phyloP scores from a whole-genome alignment of 352 stramenopile genomes.

The Lagenidium giganteum region DNA sequence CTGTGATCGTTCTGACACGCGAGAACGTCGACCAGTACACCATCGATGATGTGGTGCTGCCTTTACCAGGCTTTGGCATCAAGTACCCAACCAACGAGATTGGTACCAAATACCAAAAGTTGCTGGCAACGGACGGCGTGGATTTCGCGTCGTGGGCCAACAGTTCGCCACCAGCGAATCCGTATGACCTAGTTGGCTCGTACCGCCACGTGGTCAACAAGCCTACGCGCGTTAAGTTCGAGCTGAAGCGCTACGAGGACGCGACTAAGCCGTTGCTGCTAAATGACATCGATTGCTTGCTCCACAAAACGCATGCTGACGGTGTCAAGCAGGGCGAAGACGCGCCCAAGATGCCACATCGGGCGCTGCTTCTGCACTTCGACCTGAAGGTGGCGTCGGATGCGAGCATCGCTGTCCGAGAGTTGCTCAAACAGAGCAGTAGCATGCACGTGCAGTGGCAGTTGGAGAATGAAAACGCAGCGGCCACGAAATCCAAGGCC shows the following conservation, averaged over 20 bases:
- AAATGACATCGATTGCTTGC: constrained; percentile 82
- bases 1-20: constrained; percentile 63
- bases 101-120: constrained; percentile 37
- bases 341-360: constrained; percentile 17
- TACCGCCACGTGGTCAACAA: constrained; percentile 92
- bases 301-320: constrained; percentile 11
- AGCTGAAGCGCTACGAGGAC: constrained; percentile 87
- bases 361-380: constrained; percentile 45
- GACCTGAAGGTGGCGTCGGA: constrained; percentile 51
- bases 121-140: constrained; percentile 51
- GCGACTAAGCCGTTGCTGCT: constrained; percentile 83
- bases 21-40: constrained; percentile 80
- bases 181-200: constrained; percentile 77
- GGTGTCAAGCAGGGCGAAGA: background rate
- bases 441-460: no score
- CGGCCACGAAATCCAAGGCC: background rate
- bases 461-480: constrained; percentile 12
- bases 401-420: constrained; percentile 89
- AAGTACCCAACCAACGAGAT: constrained; percentile 71
- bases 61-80: constrained; percentile 86
- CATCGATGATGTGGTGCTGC: constrained; percentile 91
- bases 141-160: constrained; percentile 32
- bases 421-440: no score
- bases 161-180: constrained; percentile 23
- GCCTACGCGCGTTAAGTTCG: constrained; percentile 73